Evolutionary conservation across 2,329 filamentous ascomycete species (phyloP).

Genomic region (Arachnomyces sp.): DNA sequence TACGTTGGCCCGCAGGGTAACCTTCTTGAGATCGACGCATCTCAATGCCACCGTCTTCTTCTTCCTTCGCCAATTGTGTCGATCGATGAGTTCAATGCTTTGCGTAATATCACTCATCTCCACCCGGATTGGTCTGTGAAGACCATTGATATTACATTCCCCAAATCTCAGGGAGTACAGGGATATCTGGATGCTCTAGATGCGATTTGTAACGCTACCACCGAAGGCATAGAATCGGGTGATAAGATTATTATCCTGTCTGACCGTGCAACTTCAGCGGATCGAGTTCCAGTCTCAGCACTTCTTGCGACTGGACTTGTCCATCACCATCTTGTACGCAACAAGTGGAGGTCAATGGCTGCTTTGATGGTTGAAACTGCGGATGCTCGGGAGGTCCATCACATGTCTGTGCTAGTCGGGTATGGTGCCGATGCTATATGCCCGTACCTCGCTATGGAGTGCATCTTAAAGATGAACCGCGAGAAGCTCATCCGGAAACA

Average conservation of each 20-base stretch:
- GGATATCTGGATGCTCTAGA: slow-evolving; percentile 86
- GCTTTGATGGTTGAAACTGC: slow-evolving; percentile 86
- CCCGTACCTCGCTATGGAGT: slow-evolving; percentile 92
- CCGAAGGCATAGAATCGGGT: slow-evolving; percentile 71
- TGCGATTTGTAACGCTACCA: slow-evolving; percentile 76
- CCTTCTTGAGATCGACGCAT: slow-evolving; percentile 82
- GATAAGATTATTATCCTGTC: slow-evolving; percentile 85
- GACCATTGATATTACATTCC: slow-evolving; percentile 87
- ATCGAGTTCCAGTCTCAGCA: slow-evolving; percentile 78
- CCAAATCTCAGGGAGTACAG: slow-evolving; percentile 71
- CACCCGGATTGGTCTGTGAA: slow-evolving; percentile 80
- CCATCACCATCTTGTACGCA: slow-evolving; percentile 89
- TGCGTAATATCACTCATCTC: slow-evolving; percentile 67
- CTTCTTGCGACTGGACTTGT: slow-evolving; percentile 87
- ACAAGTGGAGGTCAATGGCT: slow-evolving; percentile 87
- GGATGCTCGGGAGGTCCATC: slow-evolving; percentile 93
- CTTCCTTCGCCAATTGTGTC: slow-evolving; percentile 84
- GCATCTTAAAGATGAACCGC: slow-evolving; percentile 91
- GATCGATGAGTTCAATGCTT: slow-evolving; percentile 80
- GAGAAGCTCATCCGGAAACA: slow-evolving; percentile 91
- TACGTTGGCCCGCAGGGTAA: slow-evolving; percentile 96
- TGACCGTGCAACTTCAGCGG: slow-evolving; percentile 73
- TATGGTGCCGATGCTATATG: slow-evolving; percentile 93
- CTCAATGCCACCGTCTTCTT: slow-evolving; percentile 77
- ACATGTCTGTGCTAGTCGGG: slow-evolving; percentile 96